A percentile compares a stretch with the other conserved stretches of the same genome.
Evolutionary conservation across 805 yeast genomes (phyloP).

Genomic region (Candida golubevii): DNA sequence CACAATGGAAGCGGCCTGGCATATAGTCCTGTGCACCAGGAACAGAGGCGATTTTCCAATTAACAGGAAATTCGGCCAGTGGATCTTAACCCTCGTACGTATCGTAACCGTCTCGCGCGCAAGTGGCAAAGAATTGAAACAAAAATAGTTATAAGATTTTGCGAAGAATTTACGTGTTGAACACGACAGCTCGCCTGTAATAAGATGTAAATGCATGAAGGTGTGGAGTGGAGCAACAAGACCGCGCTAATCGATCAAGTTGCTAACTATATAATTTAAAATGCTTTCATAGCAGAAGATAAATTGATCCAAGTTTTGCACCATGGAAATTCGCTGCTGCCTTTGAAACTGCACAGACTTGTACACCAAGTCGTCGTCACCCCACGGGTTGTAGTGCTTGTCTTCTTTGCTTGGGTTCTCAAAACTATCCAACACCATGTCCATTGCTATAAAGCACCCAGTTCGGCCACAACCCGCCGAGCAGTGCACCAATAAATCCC

Average conservation of each 20-base stretch:
- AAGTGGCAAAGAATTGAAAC: no score
- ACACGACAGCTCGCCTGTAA: no score
- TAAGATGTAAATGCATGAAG: no score
- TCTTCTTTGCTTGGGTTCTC: constrained; percentile 12
- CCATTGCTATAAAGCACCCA: constrained; percentile 47
- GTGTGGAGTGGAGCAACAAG: no score
- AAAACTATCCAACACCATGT: constrained; percentile 33
- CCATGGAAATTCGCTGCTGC: constrained; percentile 77
- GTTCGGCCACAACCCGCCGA: constrained; percentile 62
- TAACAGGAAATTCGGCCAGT: no score
- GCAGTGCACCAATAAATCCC: constrained; percentile 44
- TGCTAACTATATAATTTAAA: constrained; percentile 12
- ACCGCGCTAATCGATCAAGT: constrained; percentile 5
- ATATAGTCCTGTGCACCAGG: neutral
- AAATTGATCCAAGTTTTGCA: constrained; percentile 73
- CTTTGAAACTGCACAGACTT: constrained; percentile 63
- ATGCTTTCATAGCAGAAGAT: constrained; percentile 63
- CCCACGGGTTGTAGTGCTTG: constrained; percentile 25
- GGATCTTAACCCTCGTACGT: no score
- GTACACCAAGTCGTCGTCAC: constrained; percentile 51
- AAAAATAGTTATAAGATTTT: no score
- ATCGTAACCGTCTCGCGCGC: no score
- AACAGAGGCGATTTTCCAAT: no score
- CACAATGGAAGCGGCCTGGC: constrained; percentile 2
- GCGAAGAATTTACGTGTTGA: no score